Evolutionary conservation across 2,329 filamentous ascomycete species (phyloP).

Genomic region (Myriosclerotinia scirpicola): DNA sequence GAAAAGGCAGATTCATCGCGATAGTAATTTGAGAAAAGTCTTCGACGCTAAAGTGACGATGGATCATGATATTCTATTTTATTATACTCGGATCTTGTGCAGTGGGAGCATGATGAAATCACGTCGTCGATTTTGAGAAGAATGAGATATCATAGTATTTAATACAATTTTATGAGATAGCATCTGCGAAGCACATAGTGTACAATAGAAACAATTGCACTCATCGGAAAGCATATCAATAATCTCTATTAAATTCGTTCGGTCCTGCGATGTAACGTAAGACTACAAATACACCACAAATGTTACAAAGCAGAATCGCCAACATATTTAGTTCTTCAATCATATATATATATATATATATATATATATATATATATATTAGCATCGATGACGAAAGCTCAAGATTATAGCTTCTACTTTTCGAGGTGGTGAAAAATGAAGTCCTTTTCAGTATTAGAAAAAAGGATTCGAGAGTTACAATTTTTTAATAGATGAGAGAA

Average conservation of each 20-base stretch:
- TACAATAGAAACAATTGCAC: neutral
- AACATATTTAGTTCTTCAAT: neutral
- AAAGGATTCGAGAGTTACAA: too few relatives aligned
- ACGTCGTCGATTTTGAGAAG: neutral
- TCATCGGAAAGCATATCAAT: neutral
- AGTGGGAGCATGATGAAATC: neutral
- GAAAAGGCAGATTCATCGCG: neutral
- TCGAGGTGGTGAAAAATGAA: neutral
- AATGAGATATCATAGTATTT: neutral
- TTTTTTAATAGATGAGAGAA: too few relatives aligned
- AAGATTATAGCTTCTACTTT: neutral
- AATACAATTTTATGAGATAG: neutral
- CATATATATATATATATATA: neutral
- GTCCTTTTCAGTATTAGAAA: neutral
- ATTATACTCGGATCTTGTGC: neutral
- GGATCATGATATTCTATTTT: neutral
- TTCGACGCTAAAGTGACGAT: neutral
- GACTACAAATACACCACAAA: too few relatives aligned
- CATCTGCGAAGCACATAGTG: neutral
- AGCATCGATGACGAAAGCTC: neutral
- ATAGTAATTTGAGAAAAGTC: neutral
- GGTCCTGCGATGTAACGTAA: neutral
- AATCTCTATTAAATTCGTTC: neutral
- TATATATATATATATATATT: neutral
- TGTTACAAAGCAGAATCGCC: neutral